These are phyloP conservation scores for Teunomyces aglyptinius DNA, from an alignment of 805 yeast species.

Conservation along the genomic window DNA sequence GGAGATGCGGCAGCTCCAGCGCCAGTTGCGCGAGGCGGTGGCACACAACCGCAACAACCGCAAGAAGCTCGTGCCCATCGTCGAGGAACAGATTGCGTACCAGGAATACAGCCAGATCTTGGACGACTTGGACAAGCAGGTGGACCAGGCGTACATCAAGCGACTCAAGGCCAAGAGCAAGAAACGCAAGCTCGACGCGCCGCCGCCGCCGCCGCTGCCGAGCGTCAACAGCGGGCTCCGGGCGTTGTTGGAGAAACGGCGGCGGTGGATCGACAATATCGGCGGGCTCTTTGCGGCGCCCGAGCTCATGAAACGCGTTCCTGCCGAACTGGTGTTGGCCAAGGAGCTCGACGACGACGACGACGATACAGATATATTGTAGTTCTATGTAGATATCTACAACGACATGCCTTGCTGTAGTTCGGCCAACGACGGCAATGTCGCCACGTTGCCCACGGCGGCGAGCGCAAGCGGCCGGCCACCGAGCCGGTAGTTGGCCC, in stretches of 20 bases:
- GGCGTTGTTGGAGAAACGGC: conserved; percentile 79
- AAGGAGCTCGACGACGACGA: conserved; percentile 33
- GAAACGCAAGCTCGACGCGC: conserved; percentile 50
- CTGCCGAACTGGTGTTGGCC: conserved; percentile 57
- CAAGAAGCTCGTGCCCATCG: conserved; percentile 60
- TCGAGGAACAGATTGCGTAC: conserved; percentile 90
- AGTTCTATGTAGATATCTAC: neutral
- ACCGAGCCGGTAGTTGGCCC: conserved; percentile 82
- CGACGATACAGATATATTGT: conserved; percentile 10
- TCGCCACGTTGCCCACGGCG: conserved; percentile 79
- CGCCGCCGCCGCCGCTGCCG: conserved; percentile 64
- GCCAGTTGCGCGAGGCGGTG: conserved; percentile 59
- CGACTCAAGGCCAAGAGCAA: conserved; percentile 73
- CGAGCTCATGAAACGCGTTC: conserved; percentile 74
- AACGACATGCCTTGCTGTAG: conserved; percentile 41
- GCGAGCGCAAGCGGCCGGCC: conserved; percentile 84
- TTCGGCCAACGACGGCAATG: conserved; percentile 66
- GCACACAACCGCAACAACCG: conserved; percentile 67
- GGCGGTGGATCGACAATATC: conserved; percentile 83
- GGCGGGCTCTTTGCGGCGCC: conserved; percentile 77
- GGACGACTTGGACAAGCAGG: conserved; percentile 94
- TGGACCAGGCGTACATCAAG: conserved; percentile 88
- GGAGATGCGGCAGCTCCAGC: conserved; percentile 74
- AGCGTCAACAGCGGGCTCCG: conserved; percentile 77
- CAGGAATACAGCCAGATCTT: conserved; percentile 88